Evolutionary conservation across 2,329 filamentous ascomycete genomes (phyloP), one percentile per base, ranked within the genome.

Genomic region (Xylariaceae sp.): DNA sequence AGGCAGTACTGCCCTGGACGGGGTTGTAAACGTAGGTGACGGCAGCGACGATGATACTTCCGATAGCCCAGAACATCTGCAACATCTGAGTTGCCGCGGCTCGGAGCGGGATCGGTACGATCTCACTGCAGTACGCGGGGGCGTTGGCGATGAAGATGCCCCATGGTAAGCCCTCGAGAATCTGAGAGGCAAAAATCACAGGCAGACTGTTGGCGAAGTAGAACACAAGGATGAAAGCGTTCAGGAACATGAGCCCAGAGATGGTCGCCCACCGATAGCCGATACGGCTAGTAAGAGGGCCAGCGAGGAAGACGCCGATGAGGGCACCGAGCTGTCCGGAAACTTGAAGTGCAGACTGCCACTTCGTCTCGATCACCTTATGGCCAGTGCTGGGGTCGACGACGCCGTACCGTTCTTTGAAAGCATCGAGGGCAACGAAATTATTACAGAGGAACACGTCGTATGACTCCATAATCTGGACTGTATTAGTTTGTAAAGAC

Each of bases 21-120:
- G 47, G 41, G 54, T 81, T 71, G 69, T 81, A 82, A 42, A 66
- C 61, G 63, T 79, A 84, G 45, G 77, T 78, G 52, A 80, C 73
- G 51, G 67, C 80, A 31, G 73, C 76, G 19, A 84, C 81, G 50
- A 85, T 81, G 62, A 85, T 84, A 22, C 81, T 51, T 19, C 53
- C 81, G 60, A 85, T 78, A 15, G 80, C 76, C 81, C 81, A 85
- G 69, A 80, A 81, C 80, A 84, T 83, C 68, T 85, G 81, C 65
- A 85, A 58, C 75, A 80, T 84, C 66, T 80, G 76, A 2, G 81
- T 85, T 5, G 74, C 74, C 17, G 79, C 75, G 46, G 76, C 81
- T 63, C 81, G 68, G 47, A 85, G 66, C 60, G 69, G 68, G 45
- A 85, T 73, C 1, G 81, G 81, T 2, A 82, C 78, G 49, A 85